Conservation (phyloP, 1,139 yeast species). For the Geotrichum bryndzae region DNA sequence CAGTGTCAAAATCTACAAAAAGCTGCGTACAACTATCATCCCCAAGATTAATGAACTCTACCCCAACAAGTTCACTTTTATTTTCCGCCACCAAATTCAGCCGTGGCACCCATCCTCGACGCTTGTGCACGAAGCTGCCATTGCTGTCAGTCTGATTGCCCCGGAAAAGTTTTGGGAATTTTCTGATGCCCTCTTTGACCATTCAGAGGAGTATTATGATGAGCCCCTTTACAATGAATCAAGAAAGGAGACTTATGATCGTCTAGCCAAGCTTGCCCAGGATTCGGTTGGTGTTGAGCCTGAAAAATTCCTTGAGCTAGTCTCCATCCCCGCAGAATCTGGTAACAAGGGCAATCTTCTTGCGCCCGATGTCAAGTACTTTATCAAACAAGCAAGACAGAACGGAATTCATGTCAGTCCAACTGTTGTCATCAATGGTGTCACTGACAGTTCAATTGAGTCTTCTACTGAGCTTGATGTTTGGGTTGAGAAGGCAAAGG, state of each 20-base stretch:
- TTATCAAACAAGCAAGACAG: constrained; percentile 66
- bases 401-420: constrained; percentile 82
- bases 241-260: constrained; percentile 52
- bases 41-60: constrained; percentile 46
- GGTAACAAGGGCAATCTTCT: constrained; percentile 56
- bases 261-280: constrained; percentile 49
- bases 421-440: constrained; percentile 69
- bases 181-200: constrained; percentile 47
- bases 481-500: constrained; percentile 17
- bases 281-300: constrained; percentile 34
- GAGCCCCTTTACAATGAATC: constrained; percentile 49
- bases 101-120: constrained; percentile 83
- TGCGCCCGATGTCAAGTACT: constrained; percentile 61
- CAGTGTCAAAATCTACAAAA: constrained; percentile 57
- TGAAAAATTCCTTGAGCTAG: constrained; percentile 28
- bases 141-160: constrained; percentile 58
- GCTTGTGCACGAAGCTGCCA: constrained; percentile 61
- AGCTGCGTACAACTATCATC: constrained; percentile 48
- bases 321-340: constrained; percentile 29
- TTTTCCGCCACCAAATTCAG: constrained; percentile 59
- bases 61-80: constrained; percentile 47
- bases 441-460: constrained; percentile 42
- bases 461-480: constrained; percentile 31
- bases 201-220: constrained; percentile 49
- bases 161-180: constrained; percentile 61